A percentile compares a stretch with the other conserved stretches of the same genome.
Conservation (phyloP, 257 asterid genomes). For the Jaltomata sinuosa region DNA sequence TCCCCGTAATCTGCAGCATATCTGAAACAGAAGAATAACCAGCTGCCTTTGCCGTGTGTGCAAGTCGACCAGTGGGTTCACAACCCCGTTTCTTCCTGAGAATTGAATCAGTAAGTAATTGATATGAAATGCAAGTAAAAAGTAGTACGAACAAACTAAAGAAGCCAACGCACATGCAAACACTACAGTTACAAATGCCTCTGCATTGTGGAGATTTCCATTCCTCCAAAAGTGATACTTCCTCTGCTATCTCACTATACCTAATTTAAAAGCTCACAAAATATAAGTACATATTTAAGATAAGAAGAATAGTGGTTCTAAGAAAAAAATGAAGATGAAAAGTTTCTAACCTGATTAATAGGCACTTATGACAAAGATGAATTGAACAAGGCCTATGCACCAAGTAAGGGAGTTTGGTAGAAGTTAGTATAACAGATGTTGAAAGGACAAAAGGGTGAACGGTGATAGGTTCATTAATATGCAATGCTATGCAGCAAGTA, state of each 20-base stretch:
- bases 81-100: slow-evolving; percentile 49
- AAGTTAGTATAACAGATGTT: not conserved
- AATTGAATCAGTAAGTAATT: not conserved
- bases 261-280: slow-evolving; percentile 18
- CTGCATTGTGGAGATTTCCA: slow-evolving; percentile 77
- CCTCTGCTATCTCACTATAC: slow-evolving; percentile 68
- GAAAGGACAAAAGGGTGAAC: not conserved
- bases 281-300: not conserved
- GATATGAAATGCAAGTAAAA: not conserved
- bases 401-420: slow-evolving; percentile 15
- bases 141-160: not conserved
- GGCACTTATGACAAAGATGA: slow-evolving; percentile 60
- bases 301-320: not conserved
- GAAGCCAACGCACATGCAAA: slow-evolving; percentile 37
- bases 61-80: slow-evolving; percentile 65
- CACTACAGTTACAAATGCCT: slow-evolving; percentile 78
- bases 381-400: slow-evolving; percentile 49
- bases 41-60: slow-evolving; percentile 44
- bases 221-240: slow-evolving; percentile 26
- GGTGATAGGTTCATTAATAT: not conserved
- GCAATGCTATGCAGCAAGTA: too few species aligned
- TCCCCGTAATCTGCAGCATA: slow-evolving; percentile 18
- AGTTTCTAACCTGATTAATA: slow-evolving; percentile 48
- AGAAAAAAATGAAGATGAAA: not conserved
- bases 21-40: slow-evolving; percentile 65